Evolutionary conservation across 192 early-diverging fungal species (phyloP).

Genomic region (Gonapodya prolifera): DNA sequence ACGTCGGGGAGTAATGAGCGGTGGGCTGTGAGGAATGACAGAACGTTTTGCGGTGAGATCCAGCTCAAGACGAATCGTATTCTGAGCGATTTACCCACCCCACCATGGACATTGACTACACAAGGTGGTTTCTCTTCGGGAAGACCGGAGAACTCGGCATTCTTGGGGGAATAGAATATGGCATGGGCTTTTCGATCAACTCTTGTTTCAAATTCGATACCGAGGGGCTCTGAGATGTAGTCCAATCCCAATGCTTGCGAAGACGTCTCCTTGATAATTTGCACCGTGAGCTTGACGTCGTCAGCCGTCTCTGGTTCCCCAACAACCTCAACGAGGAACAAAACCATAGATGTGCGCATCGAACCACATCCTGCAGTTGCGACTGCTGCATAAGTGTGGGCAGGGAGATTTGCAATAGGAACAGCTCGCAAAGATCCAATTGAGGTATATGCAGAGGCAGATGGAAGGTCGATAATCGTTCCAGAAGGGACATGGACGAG

Average conservation of each 20-base stretch:
- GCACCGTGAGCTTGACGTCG: conserved; percentile 1
- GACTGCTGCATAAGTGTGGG: conserved; percentile 17
- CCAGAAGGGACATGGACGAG: not conserved
- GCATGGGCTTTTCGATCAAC: conserved; percentile 17
- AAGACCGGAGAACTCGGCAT: not conserved
- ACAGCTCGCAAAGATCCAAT: not conserved
- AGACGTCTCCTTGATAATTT: conserved; percentile 1
- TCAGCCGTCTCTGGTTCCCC: not conserved
- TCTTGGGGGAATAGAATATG: not conserved
- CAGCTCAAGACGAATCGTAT: too few relatives aligned
- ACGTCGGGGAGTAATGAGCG: conserved; percentile 15
- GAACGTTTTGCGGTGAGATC: too few relatives aligned
- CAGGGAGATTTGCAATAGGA: conserved; percentile 4
- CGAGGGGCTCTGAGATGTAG: conserved; percentile 47
- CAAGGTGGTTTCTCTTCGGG: conserved; percentile 49
- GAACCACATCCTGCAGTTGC: conserved; percentile 10
- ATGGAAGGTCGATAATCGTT: not conserved
- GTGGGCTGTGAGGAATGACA: conserved; percentile 37
- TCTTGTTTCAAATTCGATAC: conserved; percentile 51
- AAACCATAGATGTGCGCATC: not conserved
- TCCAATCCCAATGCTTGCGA: conserved; percentile 2
- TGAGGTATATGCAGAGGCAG: not conserved
- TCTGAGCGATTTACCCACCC: conserved; percentile 13
- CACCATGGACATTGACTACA: conserved; percentile 57
- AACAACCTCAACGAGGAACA: conserved; percentile 4